phyloP scores from a whole-genome alignment of 2,329 filamentous ascomycete species.

The Phaeosphaeriaceae sp. region DNA sequence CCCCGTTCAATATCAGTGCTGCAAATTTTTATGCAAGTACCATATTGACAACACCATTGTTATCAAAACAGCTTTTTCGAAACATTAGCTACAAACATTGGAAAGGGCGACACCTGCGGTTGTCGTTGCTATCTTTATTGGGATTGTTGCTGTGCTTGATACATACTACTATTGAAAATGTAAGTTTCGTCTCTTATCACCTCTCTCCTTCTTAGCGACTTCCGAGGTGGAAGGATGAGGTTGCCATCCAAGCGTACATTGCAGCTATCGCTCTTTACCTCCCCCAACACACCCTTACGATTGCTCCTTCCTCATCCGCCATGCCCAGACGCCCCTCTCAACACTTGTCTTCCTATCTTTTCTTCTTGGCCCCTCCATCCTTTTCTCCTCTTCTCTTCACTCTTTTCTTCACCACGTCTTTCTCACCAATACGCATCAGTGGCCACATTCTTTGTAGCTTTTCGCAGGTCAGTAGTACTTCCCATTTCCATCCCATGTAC shows the following conservation, averaged over 20 bases:
- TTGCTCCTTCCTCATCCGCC: constrained; percentile 37
- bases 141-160: neutral
- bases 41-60: constrained; percentile 30
- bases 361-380: constrained; percentile 14
- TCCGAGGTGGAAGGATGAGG: constrained; percentile 26
- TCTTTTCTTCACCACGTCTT: constrained; percentile 45
- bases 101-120: constrained; percentile 3
- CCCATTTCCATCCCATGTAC: constrained; percentile 2
- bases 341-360: constrained; percentile 24
- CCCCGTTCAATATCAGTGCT: constrained; percentile 33
- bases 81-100: constrained; percentile 43
- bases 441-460: constrained; percentile 55
- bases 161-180: constrained; percentile 17
- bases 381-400: constrained; percentile 33
- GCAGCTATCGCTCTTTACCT: constrained; percentile 14
- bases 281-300: constrained; percentile 21
- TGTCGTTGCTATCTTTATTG: constrained; percentile 6
- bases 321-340: constrained; percentile 28
- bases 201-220: constrained; percentile 14
- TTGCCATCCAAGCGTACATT: constrained; percentile 22
- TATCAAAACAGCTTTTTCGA: constrained; percentile 44
- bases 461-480: constrained; percentile 43
- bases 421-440: constrained; percentile 51
- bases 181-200: constrained; percentile 23
- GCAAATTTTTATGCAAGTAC: constrained; percentile 28